Percentiles rank a stretch among this genome's conserved stretches.
phyloP scores from a whole-genome alignment of 306 rosid species.

The Malus fusca region DNA sequence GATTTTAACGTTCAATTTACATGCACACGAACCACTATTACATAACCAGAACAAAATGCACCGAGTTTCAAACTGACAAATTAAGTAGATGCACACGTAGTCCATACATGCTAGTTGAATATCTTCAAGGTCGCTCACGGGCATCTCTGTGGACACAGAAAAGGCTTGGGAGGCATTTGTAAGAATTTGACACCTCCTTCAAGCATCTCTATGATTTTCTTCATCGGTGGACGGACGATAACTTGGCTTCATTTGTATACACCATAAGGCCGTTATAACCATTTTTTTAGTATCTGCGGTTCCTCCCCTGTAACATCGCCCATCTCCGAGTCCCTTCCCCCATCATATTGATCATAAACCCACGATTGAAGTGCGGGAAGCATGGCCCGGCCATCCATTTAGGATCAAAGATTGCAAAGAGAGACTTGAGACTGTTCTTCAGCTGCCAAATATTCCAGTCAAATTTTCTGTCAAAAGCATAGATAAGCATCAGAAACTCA shows the following conservation, averaged over 20 bases:
- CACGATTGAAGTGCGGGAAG: constrained; percentile 8
- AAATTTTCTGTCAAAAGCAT: constrained; percentile 15
- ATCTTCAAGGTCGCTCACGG: not conserved
- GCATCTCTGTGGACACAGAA: not conserved
- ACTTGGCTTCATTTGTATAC: constrained; percentile 4
- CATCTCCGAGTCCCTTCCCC: not conserved
- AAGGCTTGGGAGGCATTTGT: not conserved
- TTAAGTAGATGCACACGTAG: not conserved
- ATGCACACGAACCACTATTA: too few species aligned
- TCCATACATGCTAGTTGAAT: too few species aligned
- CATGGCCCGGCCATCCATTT: constrained; percentile 14
- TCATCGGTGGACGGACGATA: constrained; percentile 5
- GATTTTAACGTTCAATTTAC: too few species aligned
- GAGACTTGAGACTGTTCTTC: constrained; percentile 1
- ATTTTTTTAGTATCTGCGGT: not conserved
- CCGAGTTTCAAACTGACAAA: too few species aligned
- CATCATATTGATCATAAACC: not conserved
- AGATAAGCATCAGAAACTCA: constrained; percentile 17
- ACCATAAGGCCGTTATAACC: not conserved
- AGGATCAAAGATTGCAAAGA: constrained; percentile 21
- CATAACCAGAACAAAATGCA: too few species aligned
- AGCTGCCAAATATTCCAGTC: constrained; percentile 20
- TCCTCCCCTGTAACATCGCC: not conserved
- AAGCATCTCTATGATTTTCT: not conserved
- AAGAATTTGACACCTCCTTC: not conserved